phyloP scores from a whole-genome alignment of 2,329 filamentous ascomycete genomes.

The Cladophialophora exuberans region DNA sequence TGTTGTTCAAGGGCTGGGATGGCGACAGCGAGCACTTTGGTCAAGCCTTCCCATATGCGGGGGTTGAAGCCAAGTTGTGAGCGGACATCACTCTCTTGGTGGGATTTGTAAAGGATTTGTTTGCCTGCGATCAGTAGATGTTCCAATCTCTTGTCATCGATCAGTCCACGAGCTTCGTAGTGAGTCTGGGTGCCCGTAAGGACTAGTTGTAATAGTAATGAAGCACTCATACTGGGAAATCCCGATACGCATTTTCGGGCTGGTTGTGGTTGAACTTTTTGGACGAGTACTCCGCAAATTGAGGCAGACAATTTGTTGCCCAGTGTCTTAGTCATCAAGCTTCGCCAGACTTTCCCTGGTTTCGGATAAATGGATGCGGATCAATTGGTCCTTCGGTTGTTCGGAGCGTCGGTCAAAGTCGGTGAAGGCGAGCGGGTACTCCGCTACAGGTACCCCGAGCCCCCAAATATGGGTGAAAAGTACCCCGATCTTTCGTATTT shows the following conservation, averaged over 20 bases:
- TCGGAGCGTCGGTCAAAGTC: too few species aligned
- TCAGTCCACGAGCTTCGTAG: slow-evolving; percentile 63
- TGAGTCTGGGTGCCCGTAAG: slow-evolving; percentile 57
- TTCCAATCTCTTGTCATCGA: slow-evolving; percentile 62
- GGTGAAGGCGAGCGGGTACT: too few species aligned
- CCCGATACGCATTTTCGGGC: slow-evolving; percentile 19
- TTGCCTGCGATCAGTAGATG: slow-evolving; percentile 63
- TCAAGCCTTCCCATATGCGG: slow-evolving; percentile 63
- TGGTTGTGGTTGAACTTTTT: neutral
- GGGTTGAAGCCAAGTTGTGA: slow-evolving; percentile 60
- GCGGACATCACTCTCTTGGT: slow-evolving; percentile 59
- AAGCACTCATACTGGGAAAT: slow-evolving; percentile 25
- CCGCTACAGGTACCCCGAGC: too few species aligned
- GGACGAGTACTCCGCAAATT: slow-evolving; percentile 11
- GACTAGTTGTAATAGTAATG: slow-evolving; percentile 51
- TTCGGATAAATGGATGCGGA: too few species aligned
- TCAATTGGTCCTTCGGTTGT: too few species aligned
- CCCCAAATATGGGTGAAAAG: too few species aligned
- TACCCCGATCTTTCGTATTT: neutral
- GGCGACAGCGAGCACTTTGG: slow-evolving; percentile 60
- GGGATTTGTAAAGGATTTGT: slow-evolving; percentile 61
- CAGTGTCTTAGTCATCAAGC: neutral
- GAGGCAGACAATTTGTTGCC: neutral
- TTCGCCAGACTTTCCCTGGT: neutral
- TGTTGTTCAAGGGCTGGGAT: slow-evolving; percentile 64